phyloP scores from a whole-genome alignment of 257 asterid genomes.

The Solanum tarapatanum region DNA sequence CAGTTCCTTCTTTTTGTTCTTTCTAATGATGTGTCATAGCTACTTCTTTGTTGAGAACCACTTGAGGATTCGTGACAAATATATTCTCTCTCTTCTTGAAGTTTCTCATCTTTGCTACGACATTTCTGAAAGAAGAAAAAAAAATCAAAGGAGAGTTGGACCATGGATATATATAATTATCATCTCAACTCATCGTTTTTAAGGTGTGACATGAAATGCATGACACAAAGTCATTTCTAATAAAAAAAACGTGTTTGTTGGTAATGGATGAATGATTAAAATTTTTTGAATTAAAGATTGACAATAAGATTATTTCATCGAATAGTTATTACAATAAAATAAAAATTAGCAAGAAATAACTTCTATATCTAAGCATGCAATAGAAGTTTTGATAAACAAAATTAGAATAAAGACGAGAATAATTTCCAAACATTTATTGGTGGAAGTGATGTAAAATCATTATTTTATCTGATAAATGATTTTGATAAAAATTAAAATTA shows the following conservation, averaged over 20 bases:
- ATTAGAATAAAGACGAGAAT: neutral
- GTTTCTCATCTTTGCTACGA: conserved; percentile 4
- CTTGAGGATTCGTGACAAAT: neutral
- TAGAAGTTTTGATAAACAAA: neutral
- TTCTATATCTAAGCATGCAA: neutral
- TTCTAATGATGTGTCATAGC: neutral
- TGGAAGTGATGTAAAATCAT: neutral
- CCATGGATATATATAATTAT: neutral
- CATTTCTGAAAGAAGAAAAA: conserved; percentile 13
- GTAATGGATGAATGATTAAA: neutral
- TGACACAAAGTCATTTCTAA: neutral
- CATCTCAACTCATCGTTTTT: neutral
- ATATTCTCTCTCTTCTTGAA: neutral
- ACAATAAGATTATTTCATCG: neutral
- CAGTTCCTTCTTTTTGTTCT: neutral
- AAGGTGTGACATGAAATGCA: neutral
- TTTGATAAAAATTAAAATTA: neutral
- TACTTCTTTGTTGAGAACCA: neutral
- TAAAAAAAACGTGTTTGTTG: neutral
- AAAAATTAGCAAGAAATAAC: neutral
- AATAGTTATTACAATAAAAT: neutral
- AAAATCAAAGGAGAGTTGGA: neutral
- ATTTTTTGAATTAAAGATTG: neutral
- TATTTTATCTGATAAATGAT: neutral
- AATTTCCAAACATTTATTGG: neutral